Conservation (phyloP, 148 eudicot genomes). For the Chenopodium berlandieri region DNA sequence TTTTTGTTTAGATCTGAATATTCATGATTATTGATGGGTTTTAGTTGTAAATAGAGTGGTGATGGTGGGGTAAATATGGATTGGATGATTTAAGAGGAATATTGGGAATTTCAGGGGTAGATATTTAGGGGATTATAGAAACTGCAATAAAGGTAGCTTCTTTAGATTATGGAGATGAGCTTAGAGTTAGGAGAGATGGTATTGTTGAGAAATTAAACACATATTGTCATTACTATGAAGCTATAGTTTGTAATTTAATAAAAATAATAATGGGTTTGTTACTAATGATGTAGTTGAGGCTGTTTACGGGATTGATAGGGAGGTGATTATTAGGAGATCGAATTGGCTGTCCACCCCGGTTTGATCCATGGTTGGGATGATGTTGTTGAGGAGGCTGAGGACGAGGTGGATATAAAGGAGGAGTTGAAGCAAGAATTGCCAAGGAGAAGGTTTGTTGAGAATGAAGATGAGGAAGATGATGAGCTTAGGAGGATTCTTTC, state of each 20-base stretch:
- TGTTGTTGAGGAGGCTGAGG: slow-evolving; percentile 12
- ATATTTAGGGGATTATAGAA: slow-evolving; percentile 69
- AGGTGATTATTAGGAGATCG: not conserved
- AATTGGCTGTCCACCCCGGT: slow-evolving; percentile 55
- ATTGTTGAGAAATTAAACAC: slow-evolving; percentile 56
- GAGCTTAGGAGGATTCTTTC: too few species aligned
- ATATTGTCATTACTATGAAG: slow-evolving; percentile 13
- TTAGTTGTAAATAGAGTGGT: not conserved
- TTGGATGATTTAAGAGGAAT: slow-evolving; percentile 60
- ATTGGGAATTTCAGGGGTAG: slow-evolving; percentile 44
- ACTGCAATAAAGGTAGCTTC: slow-evolving; percentile 69
- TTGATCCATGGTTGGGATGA: slow-evolving; percentile 31
- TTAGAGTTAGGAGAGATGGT: slow-evolving; percentile 54
- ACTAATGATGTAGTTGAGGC: not conserved
- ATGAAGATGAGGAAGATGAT: not conserved
- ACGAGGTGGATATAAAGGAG: too few species aligned
- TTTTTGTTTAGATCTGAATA: slow-evolving; percentile 9
- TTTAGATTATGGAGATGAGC: slow-evolving; percentile 48
- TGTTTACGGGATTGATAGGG: slow-evolving; percentile 20
- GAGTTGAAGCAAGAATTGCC: slow-evolving; percentile 21
- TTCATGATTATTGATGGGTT: slow-evolving; percentile 11
- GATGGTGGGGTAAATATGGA: slow-evolving; percentile 41
- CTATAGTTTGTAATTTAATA: too few species aligned
- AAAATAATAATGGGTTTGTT: too few species aligned
- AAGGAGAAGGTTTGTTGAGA: slow-evolving; percentile 14